Conservation (phyloP, 352 stramenopile species). For the Globisporangium cystogenes region DNA sequence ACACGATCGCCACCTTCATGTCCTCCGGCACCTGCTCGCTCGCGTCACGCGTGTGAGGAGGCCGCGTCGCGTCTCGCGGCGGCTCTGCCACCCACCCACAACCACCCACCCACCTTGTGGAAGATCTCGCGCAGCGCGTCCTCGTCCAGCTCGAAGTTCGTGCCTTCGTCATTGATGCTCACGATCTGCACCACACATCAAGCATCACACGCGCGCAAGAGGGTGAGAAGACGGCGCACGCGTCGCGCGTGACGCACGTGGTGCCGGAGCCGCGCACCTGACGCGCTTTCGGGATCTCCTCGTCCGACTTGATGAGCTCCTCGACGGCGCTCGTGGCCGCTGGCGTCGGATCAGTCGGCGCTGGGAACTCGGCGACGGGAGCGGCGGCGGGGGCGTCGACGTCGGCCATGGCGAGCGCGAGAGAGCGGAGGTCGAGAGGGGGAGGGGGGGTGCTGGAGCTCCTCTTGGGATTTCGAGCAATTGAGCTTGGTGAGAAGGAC, state of each 20-base stretch:
- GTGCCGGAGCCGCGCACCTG: constrained; percentile 11
- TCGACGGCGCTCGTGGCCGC: constrained; percentile 7
- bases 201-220: neutral
- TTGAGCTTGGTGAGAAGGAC: too few species aligned
- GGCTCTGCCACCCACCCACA: too few species aligned
- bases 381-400: neutral
- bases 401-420: constrained; percentile 6
- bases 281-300: constrained; percentile 16
- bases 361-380: neutral
- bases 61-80: too few species aligned
- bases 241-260: too few species aligned
- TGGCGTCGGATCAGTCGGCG: neutral
- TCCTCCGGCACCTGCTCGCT: constrained; percentile 68
- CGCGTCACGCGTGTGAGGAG: too few species aligned
- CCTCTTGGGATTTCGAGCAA: too few species aligned
- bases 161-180: constrained; percentile 85
- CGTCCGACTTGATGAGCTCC: constrained; percentile 16
- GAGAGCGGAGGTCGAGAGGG: neutral
- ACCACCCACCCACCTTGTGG: too few species aligned
- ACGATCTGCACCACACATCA: constrained; percentile 62
- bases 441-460: neutral
- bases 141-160: constrained; percentile 81
- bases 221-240: too few species aligned
- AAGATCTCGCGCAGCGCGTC: constrained; percentile 66
- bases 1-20: constrained; percentile 97